These are phyloP conservation scores for Rhizopus sp. DNA, from an alignment of 371 early-diverging fungal genomes.

Conservation along the genomic window DNA sequence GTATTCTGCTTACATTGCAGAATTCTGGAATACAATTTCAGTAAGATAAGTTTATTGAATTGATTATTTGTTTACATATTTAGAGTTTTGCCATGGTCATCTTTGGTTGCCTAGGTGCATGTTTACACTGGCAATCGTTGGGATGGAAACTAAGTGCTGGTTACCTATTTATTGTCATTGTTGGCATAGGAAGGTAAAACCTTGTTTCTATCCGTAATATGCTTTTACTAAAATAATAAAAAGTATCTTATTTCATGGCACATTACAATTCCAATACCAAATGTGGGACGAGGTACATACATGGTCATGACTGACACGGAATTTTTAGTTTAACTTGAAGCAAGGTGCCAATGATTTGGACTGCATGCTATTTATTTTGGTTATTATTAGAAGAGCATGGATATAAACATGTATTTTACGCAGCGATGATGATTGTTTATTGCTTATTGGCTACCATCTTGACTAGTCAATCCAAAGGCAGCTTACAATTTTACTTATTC, in stretches of 20 bases:
- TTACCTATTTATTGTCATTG: slow-evolving; percentile 45
- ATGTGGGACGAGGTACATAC: slow-evolving; percentile 51
- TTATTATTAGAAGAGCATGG: slow-evolving; percentile 35
- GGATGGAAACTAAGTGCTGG: slow-evolving; percentile 38
- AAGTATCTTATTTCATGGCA: slow-evolving; percentile 46
- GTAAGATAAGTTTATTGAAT: slow-evolving; percentile 18
- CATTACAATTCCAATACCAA: slow-evolving; percentile 42
- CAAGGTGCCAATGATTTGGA: slow-evolving; percentile 50
- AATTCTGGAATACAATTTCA: slow-evolving; percentile 47
- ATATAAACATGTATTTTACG: slow-evolving; percentile 14
- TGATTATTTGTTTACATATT: neutral
- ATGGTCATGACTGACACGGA: neutral
- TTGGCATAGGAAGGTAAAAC: slow-evolving; percentile 48
- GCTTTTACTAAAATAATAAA: neutral
- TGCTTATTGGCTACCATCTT: slow-evolving; percentile 43
- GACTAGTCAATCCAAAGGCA: slow-evolving; percentile 41
- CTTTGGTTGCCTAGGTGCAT: slow-evolving; percentile 35
- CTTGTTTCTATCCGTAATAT: neutral
- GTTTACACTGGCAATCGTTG: slow-evolving; percentile 34
- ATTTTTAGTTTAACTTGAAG: neutral
- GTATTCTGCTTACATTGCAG: slow-evolving; percentile 36
- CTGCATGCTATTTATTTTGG: slow-evolving; percentile 43
- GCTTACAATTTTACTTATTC: slow-evolving; percentile 44
- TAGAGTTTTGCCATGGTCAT: slow-evolving; percentile 48
- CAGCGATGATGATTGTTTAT: slow-evolving; percentile 26